phyloP scores from a whole-genome alignment of 2,329 filamentous ascomycete genomes.

The Fusarium annulatum region DNA sequence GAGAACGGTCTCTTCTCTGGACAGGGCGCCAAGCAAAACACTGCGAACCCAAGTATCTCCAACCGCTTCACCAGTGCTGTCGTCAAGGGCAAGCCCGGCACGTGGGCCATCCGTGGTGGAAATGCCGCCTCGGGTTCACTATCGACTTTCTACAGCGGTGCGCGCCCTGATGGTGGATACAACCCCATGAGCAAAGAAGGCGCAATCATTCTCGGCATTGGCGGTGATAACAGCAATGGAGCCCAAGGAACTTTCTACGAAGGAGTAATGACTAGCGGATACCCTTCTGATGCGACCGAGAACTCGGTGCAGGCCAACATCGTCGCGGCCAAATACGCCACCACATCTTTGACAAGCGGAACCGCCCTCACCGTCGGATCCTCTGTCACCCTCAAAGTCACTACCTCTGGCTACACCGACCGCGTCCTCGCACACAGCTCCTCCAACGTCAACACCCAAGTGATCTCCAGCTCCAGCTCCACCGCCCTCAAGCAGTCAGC shows the following conservation, averaged over 20 bases:
- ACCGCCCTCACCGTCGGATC: slow-evolving; percentile 2
- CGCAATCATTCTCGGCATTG: slow-evolving; percentile 10
- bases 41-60: neutral
- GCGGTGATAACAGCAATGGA: slow-evolving; percentile 21
- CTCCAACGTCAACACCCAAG: slow-evolving; percentile 18
- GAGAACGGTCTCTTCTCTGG: slow-evolving; percentile 75
- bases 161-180: slow-evolving; percentile 18
- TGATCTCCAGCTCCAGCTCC: slow-evolving; percentile 7
- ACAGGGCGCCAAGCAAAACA: slow-evolving; percentile 13
- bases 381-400: slow-evolving; percentile 16
- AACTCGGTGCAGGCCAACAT: slow-evolving; percentile 23
- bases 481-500: slow-evolving; percentile 17
- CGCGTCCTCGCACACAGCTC: slow-evolving; percentile 7
- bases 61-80: slow-evolving; percentile 7
- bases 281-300: slow-evolving; percentile 23
- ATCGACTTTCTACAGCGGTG: slow-evolving; percentile 22
- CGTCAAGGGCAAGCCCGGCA: slow-evolving; percentile 12
- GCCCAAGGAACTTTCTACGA: slow-evolving; percentile 24
- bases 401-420: slow-evolving; percentile 16
- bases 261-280: slow-evolving; percentile 10
- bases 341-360: slow-evolving; percentile 3
- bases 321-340: slow-evolving; percentile 23
- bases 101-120: slow-evolving; percentile 20
- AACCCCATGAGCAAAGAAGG: slow-evolving; percentile 24
- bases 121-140: slow-evolving; percentile 11